Evolutionary conservation across 805 yeast genomes (phyloP).

Genomic region (Naumovozyma dairenensis): DNA sequence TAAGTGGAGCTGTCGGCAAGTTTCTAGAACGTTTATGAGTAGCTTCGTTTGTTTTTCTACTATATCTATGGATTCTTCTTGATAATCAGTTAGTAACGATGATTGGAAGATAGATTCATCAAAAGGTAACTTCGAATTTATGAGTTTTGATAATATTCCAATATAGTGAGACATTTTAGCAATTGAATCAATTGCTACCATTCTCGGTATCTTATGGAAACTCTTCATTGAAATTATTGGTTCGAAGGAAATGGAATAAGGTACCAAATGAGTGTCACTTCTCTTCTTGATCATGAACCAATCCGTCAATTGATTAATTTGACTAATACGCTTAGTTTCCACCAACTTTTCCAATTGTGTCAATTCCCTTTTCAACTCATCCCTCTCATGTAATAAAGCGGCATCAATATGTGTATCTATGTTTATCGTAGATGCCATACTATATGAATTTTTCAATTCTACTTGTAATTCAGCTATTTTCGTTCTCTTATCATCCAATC

Average conservation of each 20-base stretch:
- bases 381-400: neutral
- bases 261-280: slow-evolving; percentile 12
- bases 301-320: slow-evolving; percentile 8
- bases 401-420: neutral
- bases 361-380: too few species aligned
- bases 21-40: too few species aligned
- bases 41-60: too few species aligned
- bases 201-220: slow-evolving; percentile 12
- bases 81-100: too few species aligned
- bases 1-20: too few species aligned
- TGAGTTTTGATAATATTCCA: slow-evolving; percentile 9
- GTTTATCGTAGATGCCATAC: neutral
- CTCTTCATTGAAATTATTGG: slow-evolving; percentile 18
- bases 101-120: neutral
- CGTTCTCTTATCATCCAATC: neutral
- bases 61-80: too few species aligned
- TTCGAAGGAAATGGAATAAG: slow-evolving; percentile 16
- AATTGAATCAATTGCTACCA: slow-evolving; percentile 13
- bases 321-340: slow-evolving; percentile 11
- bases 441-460: neutral
- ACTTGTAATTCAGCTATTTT: neutral
- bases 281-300: slow-evolving; percentile 16
- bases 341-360: slow-evolving; percentile 6
- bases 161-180: slow-evolving; percentile 15
- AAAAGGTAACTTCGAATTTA: slow-evolving; percentile 11